Base-by-base conservation (phyloP, 1,284 basidiomycete species). In the Boletus smithii region DNA sequence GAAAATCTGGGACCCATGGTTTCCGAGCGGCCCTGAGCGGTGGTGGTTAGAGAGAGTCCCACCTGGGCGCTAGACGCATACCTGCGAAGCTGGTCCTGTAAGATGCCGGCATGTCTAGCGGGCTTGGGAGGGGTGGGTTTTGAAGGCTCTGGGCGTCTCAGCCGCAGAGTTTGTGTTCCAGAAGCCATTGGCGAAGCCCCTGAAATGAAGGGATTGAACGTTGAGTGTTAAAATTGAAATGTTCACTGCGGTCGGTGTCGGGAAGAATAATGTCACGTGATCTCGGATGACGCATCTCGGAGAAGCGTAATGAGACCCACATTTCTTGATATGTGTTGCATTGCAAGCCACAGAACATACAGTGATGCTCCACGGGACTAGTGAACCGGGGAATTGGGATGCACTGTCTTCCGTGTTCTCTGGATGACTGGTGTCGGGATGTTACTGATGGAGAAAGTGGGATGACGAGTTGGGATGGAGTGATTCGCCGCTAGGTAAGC, bases 1-100 rank as follows among this genome's bases (percentile, higher is more conserved):
- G 86, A 57, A 94, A 86, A 50, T 81, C 80, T 29, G 94, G 93
- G 46, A 80, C 79, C 84, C 91, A 93, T 73, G 91, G 90, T 47
- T 77, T 79, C 37, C 79, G 79, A 53, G 83, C 78, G 29, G 83
- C 66, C 62, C 85, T 87, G 34, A 24, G 39, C 20, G 23, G 38
- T 38, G 46, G 48, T 56, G n/a, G n/a, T n/a, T n/a, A n/a, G 50
- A 39, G 53, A 42, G 35, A 49, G 32, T 41, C 26, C 40, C 41
- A 44, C 34, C 26, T 42, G 23, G 22, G 42, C 36, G 24, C 37
- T 16, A 29, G 32, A 38, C 16, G 37, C 65, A 48, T 43, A 83
- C 85, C 84, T 80, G 54, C 86, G 77, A 51, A 87, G 72, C 59
- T 86, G 82, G 57, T 90, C 87, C 64, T 90, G 87, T 22, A 90